Percentiles rank a stretch among this genome's conserved stretches.
phyloP scores from a whole-genome alignment of 352 stramenopile species.

The Globisporangium ultimum region DNA sequence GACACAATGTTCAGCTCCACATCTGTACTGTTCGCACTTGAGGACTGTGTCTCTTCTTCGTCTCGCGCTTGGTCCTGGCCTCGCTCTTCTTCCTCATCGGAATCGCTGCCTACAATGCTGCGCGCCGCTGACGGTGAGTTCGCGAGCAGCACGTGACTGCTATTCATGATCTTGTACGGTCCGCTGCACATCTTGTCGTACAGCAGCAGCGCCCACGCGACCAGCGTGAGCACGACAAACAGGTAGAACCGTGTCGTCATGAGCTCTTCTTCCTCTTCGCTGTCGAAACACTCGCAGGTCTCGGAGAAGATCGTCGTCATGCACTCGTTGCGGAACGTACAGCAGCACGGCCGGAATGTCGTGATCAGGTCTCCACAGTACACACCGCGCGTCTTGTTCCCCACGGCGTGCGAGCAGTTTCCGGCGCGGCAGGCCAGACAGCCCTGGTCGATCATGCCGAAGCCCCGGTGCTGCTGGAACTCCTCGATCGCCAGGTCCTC shows the following conservation, averaged over 20 bases:
- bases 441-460: slow-evolving; percentile 27
- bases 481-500: slow-evolving; percentile 11
- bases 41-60: too few relatives aligned
- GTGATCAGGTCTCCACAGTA: slow-evolving; percentile 67
- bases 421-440: slow-evolving; percentile 53
- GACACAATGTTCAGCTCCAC: slow-evolving; percentile 12
- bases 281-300: slow-evolving; percentile 66
- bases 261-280: slow-evolving; percentile 50
- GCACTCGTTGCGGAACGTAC: slow-evolving; percentile 68
- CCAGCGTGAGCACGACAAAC: slow-evolving; percentile 55
- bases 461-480: slow-evolving; percentile 8
- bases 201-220: slow-evolving; percentile 56
- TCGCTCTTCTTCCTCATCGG: slow-evolving; percentile 25
- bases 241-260: slow-evolving; percentile 71
- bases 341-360: slow-evolving; percentile 74
- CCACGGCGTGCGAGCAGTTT: slow-evolving; percentile 64
- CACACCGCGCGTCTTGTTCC: slow-evolving; percentile 45
- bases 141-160: slow-evolving; percentile 60
- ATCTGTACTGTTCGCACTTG: background rate
- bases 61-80: background rate
- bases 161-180: slow-evolving; percentile 81
- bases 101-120: slow-evolving; percentile 26
- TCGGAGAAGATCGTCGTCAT: slow-evolving; percentile 74
- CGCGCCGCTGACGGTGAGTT: slow-evolving; percentile 45
- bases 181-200: slow-evolving; percentile 76